These are phyloP conservation scores for Wallacemonas collosoma DNA, from an alignment of 208 protist species.

Conservation along the genomic window DNA sequence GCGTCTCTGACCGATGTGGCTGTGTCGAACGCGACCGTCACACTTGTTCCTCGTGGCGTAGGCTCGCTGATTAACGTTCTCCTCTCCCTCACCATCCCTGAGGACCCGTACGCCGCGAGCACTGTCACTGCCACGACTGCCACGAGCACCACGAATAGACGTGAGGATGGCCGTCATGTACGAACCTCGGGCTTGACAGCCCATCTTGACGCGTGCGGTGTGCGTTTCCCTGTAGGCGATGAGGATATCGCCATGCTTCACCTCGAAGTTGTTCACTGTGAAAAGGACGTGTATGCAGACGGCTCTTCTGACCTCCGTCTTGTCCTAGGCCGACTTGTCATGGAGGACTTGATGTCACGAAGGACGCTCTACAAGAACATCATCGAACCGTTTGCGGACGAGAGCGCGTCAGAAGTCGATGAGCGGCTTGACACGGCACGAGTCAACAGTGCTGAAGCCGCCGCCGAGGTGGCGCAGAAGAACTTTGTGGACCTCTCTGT, in stretches of 20 bases:
- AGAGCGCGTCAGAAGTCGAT: constrained; percentile 20
- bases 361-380: constrained; percentile 51
- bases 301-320: constrained; percentile 34
- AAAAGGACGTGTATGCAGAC: constrained; percentile 37
- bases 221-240: constrained; percentile 47
- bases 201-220: constrained; percentile 26
- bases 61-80: constrained; percentile 73
- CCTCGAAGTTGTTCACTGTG: constrained; percentile 27
- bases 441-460: neutral
- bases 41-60: constrained; percentile 59
- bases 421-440: neutral
- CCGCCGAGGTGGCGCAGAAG: constrained; percentile 2
- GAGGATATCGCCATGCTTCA: constrained; percentile 46
- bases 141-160: neutral
- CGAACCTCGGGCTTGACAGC: constrained; percentile 22
- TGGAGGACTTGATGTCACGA: constrained; percentile 44
- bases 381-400: constrained; percentile 42
- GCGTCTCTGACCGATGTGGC: constrained; percentile 26
- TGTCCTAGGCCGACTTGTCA: constrained; percentile 51
- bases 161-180: neutral
- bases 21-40: constrained; percentile 49
- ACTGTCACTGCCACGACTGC: neutral
- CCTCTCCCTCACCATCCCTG: constrained; percentile 64
- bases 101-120: constrained; percentile 1
- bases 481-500: constrained; percentile 14